These are phyloP conservation scores for Penicillium cataractarum DNA, from an alignment of 495 filamentous ascomycete species.

Conservation along the genomic window DNA sequence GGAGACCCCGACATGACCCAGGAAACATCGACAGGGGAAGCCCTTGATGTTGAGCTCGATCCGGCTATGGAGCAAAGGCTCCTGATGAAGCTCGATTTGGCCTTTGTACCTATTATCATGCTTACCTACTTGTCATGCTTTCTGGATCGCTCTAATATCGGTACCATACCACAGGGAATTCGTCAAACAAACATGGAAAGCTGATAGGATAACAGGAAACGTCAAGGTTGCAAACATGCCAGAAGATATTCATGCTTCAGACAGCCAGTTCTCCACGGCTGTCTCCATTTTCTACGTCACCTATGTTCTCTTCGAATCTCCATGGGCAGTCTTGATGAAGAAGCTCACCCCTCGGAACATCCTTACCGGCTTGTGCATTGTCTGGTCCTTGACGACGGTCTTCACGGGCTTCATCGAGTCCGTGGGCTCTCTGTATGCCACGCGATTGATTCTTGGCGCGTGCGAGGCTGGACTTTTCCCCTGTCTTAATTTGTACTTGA, in stretches of 20 bases:
- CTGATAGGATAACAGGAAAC: slow-evolving; percentile 36
- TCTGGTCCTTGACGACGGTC: slow-evolving; percentile 57
- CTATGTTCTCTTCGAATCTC: slow-evolving; percentile 51
- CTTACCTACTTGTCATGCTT: slow-evolving; percentile 50
- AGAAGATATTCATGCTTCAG: slow-evolving; percentile 46
- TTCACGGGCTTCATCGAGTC: slow-evolving; percentile 56
- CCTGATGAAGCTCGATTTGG: slow-evolving; percentile 46
- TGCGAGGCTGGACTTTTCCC: slow-evolving; percentile 76
- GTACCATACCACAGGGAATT: slow-evolving; percentile 21
- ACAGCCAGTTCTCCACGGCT: slow-evolving; percentile 49
- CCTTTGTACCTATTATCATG: slow-evolving; percentile 53
- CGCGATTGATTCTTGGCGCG: slow-evolving; percentile 63
- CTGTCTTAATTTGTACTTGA: slow-evolving; percentile 56
- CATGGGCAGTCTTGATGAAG: slow-evolving; percentile 51
- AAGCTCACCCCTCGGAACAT: slow-evolving; percentile 49
- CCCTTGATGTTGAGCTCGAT: slow-evolving; percentile 34
- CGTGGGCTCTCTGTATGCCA: slow-evolving; percentile 54
- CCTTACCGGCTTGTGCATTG: slow-evolving; percentile 42
- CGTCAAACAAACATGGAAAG: not conserved
- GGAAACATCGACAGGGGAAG: slow-evolving; percentile 21
- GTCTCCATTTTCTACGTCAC: slow-evolving; percentile 57
- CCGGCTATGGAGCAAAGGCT: slow-evolving; percentile 40
- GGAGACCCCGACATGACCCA: slow-evolving; percentile 8
- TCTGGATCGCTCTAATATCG: slow-evolving; percentile 51
- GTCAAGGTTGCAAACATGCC: slow-evolving; percentile 51